Base-by-base conservation (phyloP, 129 eudicot species). In the Flaveria trinervia region DNA sequence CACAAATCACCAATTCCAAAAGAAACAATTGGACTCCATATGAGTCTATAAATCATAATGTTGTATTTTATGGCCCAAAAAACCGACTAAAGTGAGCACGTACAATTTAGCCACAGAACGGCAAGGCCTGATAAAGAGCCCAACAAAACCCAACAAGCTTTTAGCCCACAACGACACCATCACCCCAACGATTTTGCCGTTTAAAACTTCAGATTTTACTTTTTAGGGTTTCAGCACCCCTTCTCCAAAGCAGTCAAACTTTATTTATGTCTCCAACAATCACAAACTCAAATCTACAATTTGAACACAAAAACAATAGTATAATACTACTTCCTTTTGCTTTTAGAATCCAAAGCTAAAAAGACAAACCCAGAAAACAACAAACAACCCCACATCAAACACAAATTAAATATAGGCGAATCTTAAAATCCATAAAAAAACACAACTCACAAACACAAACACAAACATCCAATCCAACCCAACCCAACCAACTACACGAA, bases 321-420 rank as follows among this genome's bases (percentile, higher is more conserved):
- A 65, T 36, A 25, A 0, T 5, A 46, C 46, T 5, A 6, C 5
- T 12, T 7, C 22, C n/a, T 74, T 43, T 7, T 62, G 1, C 9
- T 16, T 15, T 25, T 2, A 68, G 71, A 56, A 66, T 51, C 80
- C 74, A 77, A 77, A 66, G 80, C 67, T 7, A 66, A 66, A 51
- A 17, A 44, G 36, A 25, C 52, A 69, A 46, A 46, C 28, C 61
- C 61, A 61, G 56, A 73, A n/a, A 25, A 23, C 16, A 18, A 11
- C 18, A 22, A 5, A 71, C 25, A 4, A 11, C 68, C 46, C 70
- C 50, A 36, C 39, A 70, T 70, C 74, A 70, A 13, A 48, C 14
- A 52, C 7, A 72, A 25, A 36, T 36, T 36, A 13, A 26, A 23
- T 26, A 26, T 59, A n/a, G 33, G 33, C 4, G 81, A 77, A 77